These are phyloP conservation scores for Triangularia setosa DNA, from an alignment of 2,329 filamentous ascomycete genomes.

Conservation along the genomic window DNA sequence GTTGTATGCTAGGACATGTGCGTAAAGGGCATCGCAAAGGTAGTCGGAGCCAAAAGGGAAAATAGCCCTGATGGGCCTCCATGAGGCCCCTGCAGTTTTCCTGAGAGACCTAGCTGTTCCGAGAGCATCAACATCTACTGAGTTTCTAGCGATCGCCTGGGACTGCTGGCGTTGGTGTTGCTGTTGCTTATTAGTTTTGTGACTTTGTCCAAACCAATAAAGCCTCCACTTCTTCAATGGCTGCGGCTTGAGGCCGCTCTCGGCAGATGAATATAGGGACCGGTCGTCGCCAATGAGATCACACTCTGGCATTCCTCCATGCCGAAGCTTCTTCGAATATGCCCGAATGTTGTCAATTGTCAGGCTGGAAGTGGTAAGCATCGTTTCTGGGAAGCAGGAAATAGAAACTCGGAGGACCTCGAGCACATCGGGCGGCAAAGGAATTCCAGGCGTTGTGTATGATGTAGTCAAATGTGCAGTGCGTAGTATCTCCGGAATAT, in stretches of 20 bases:
- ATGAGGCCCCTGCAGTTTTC: background rate
- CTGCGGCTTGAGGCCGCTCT: constrained; percentile 3
- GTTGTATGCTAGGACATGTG: constrained; percentile 57
- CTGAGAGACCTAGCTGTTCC: background rate
- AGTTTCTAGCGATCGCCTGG: constrained; percentile 1
- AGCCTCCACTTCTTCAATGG: constrained; percentile 21
- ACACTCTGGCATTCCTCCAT: constrained; percentile 25
- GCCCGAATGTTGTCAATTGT: constrained; percentile 55
- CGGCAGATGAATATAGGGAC: constrained; percentile 17
- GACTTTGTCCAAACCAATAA: constrained; percentile 12
- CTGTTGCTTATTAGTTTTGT: constrained; percentile 32
- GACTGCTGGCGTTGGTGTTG: constrained; percentile 28
- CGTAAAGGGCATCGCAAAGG: constrained; percentile 56
- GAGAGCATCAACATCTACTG: background rate
- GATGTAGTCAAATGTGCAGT: background rate
- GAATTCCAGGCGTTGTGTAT: constrained; percentile 35
- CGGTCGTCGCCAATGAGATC: constrained; percentile 19
- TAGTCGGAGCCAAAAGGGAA: constrained; percentile 51
- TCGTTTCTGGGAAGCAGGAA: constrained; percentile 56
- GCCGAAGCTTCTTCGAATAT: constrained; percentile 51
- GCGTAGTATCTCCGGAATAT: background rate
- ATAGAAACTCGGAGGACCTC: constrained; percentile 53
- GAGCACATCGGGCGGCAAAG: constrained; percentile 49
- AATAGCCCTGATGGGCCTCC: constrained; percentile 42
- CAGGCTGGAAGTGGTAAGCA: constrained; percentile 52